A percentile compares a stretch with the other conserved stretches of the same genome.
Conservation (phyloP, 1,139 yeast species). For the Lodderomyces jiufengensis region DNA sequence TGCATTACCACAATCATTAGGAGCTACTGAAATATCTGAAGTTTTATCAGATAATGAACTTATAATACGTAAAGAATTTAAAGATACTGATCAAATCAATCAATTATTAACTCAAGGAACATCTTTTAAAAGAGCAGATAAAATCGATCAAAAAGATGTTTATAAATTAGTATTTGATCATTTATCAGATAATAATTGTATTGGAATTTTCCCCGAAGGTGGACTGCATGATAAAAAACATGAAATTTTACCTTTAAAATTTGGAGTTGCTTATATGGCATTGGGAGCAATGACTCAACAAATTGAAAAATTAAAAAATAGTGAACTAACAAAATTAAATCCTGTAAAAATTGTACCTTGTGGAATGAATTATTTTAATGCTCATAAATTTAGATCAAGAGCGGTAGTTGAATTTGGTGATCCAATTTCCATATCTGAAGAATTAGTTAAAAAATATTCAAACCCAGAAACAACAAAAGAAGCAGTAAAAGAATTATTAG, state of each 20-base stretch:
- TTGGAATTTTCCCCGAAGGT: slow-evolving; percentile 98
- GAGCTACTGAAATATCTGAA: slow-evolving; percentile 68
- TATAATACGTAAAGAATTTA: slow-evolving; percentile 69
- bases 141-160: slow-evolving; percentile 80
- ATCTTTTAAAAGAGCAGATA: slow-evolving; percentile 67
- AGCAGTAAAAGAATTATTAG: slow-evolving; percentile 70
- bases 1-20: slow-evolving; percentile 76
- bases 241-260: slow-evolving; percentile 84
- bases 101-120: slow-evolving; percentile 52
- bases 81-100: slow-evolving; percentile 41
- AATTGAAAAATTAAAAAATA: too few relatives aligned
- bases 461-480: slow-evolving; percentile 54
- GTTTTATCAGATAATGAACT: slow-evolving; percentile 75
- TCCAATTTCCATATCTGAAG: slow-evolving; percentile 69
- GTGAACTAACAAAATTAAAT: too few relatives aligned
- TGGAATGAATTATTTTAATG: slow-evolving; percentile 96
- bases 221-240: slow-evolving; percentile 95
- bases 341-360: slow-evolving; percentile 89
- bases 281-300: slow-evolving; percentile 89
- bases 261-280: slow-evolving; percentile 98
- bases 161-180: slow-evolving; percentile 81
- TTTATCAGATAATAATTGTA: slow-evolving; percentile 70
- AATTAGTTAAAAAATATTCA: slow-evolving; percentile 61
- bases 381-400: slow-evolving; percentile 89
- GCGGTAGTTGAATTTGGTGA: slow-evolving; percentile 94